These are phyloP conservation scores for Wallacemonas sp. DNA, from an alignment of 208 protist genomes.

Conservation along the genomic window DNA sequence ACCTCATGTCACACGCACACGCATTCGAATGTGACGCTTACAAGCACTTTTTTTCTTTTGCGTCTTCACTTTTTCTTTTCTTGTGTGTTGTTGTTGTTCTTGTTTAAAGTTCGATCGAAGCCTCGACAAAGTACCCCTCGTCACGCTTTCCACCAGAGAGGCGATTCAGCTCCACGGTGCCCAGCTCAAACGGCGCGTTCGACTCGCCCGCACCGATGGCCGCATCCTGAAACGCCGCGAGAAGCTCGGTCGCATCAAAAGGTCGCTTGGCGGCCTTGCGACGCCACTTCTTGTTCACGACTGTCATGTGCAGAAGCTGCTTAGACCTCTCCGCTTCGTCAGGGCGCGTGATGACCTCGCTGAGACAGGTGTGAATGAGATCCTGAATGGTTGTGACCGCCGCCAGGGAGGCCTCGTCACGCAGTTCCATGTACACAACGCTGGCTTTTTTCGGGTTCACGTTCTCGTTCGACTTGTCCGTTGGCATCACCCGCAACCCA, in stretches of 20 bases:
- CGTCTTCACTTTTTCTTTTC: slow-evolving; percentile 5
- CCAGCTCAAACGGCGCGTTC: slow-evolving; percentile 10
- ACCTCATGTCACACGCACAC: too few relatives aligned
- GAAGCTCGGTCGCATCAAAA: slow-evolving; percentile 45
- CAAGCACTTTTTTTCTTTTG: background rate
- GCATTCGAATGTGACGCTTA: too few relatives aligned
- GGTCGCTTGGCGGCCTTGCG: slow-evolving; percentile 22
- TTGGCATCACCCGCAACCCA: slow-evolving; percentile 57
- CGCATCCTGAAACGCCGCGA: slow-evolving; percentile 25
- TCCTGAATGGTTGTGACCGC: slow-evolving; percentile 42
- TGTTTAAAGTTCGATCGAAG: slow-evolving; percentile 25
- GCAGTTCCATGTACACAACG: slow-evolving; percentile 79
- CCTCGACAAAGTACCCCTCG: slow-evolving; percentile 32
- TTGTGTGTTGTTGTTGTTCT: background rate
- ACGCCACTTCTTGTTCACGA: slow-evolving; percentile 84
- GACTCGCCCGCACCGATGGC: slow-evolving; percentile 1
- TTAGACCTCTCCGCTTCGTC: slow-evolving; percentile 33
- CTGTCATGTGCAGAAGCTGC: slow-evolving; percentile 70
- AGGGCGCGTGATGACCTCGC: slow-evolving; percentile 52
- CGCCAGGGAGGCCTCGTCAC: slow-evolving; percentile 32
- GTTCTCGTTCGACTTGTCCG: slow-evolving; percentile 20
- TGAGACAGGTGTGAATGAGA: slow-evolving; percentile 47
- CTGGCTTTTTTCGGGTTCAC: slow-evolving; percentile 38
- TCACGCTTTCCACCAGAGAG: slow-evolving; percentile 16
- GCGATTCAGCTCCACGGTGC: slow-evolving; percentile 33